Evolutionary conservation across 148 eudicot genomes (phyloP).

Genomic region (Silene latifolia): DNA sequence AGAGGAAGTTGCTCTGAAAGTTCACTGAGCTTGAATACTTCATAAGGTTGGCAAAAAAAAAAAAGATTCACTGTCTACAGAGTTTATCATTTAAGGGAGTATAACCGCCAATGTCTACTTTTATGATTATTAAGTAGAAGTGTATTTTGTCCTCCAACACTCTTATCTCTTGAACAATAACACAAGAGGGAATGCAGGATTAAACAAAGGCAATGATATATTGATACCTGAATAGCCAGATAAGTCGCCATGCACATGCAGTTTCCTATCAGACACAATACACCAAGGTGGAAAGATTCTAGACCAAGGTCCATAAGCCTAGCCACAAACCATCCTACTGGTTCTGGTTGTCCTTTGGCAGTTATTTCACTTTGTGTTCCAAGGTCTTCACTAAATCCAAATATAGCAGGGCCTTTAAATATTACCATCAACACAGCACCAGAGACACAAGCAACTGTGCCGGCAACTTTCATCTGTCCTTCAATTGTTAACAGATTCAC

Average conservation of each 20-base stretch:
- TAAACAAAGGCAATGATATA: neutral
- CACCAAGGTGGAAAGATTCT: slow-evolving; percentile 81
- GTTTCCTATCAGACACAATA: slow-evolving; percentile 83
- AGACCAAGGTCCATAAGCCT: slow-evolving; percentile 52
- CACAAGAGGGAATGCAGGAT: neutral
- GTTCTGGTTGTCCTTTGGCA: slow-evolving; percentile 79
- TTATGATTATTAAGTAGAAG: neutral
- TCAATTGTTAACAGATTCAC: slow-evolving; percentile 64
- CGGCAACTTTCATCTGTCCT: slow-evolving; percentile 84
- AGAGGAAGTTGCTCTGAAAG: no score
- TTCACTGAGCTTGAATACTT: no score
- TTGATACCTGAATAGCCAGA: slow-evolving; percentile 79
- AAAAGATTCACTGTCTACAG: no score
- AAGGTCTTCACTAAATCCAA: slow-evolving; percentile 55
- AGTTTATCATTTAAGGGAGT: no score
- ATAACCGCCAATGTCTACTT: no score
- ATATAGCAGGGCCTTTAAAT: slow-evolving; percentile 68
- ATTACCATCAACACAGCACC: slow-evolving; percentile 91
- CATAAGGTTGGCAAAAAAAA: no score
- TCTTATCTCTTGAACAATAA: no score
- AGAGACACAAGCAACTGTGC: slow-evolving; percentile 74
- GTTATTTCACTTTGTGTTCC: slow-evolving; percentile 43
- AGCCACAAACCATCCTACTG: slow-evolving; percentile 67
- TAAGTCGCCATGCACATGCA: slow-evolving; percentile 95
- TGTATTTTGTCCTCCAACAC: neutral